phyloP scores from a whole-genome alignment of 345 rosid genomes.

The Salix caprea region DNA sequence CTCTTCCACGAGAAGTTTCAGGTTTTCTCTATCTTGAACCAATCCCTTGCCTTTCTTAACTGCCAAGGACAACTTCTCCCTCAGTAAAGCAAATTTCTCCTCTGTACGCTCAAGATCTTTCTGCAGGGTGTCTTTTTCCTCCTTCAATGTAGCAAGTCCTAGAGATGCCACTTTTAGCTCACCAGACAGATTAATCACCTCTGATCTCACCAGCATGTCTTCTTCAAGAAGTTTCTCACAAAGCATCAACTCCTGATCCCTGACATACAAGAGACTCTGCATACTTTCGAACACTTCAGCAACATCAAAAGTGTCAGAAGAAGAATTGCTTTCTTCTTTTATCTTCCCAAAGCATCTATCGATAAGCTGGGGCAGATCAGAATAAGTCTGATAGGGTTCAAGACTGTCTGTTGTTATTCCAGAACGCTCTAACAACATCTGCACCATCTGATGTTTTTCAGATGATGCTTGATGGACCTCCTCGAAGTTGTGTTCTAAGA shows the following conservation, averaged over 20 bases:
- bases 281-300: slow-evolving; percentile 46
- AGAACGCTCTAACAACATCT: slow-evolving; percentile 52
- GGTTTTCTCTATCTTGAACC: slow-evolving; percentile 75
- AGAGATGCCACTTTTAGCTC: slow-evolving; percentile 38
- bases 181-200: slow-evolving; percentile 40
- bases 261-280: slow-evolving; percentile 65
- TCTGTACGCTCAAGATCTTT: slow-evolving; percentile 70
- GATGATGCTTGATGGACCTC: slow-evolving; percentile 35
- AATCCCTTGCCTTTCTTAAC: slow-evolving; percentile 92
- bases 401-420: slow-evolving; percentile 40
- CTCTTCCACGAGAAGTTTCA: slow-evolving; percentile 60
- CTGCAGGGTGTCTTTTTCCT: slow-evolving; percentile 52
- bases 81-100: slow-evolving; percentile 67
- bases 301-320: slow-evolving; percentile 37
- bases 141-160: slow-evolving; percentile 51
- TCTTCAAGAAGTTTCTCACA: slow-evolving; percentile 59
- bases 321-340: slow-evolving; percentile 34
- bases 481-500: slow-evolving; percentile 36
- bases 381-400: slow-evolving; percentile 27
- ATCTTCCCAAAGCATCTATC: slow-evolving; percentile 55
- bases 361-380: slow-evolving; percentile 41
- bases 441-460: slow-evolving; percentile 57
- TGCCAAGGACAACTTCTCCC: slow-evolving; percentile 84
- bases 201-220: slow-evolving; percentile 46
- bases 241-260: slow-evolving; percentile 54